phyloP scores from a whole-genome alignment of 768 basidiomycete genomes.

The Tricholoma terreum region DNA sequence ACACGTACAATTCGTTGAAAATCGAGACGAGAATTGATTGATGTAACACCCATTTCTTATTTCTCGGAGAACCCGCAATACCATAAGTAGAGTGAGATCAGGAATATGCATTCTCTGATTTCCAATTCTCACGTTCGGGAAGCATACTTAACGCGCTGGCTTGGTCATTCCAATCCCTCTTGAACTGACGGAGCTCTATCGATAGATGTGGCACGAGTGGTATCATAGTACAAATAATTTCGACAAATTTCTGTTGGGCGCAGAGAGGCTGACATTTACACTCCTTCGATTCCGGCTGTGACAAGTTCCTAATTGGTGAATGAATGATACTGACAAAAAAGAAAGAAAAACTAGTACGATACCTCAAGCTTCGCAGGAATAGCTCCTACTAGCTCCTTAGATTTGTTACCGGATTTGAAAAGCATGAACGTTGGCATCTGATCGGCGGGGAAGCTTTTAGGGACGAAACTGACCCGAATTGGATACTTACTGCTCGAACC shows the following conservation, averaged over 20 bases:
- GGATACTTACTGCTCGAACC: slow-evolving; percentile 53
- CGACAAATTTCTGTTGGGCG: neutral
- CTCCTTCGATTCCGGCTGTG: neutral
- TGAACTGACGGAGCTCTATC: neutral
- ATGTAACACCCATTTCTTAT: neutral
- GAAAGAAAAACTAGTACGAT: neutral
- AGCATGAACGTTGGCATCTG: slow-evolving; percentile 38
- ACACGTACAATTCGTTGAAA: neutral
- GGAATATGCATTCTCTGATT: no score
- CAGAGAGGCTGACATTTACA: neutral
- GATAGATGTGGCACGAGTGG: neutral
- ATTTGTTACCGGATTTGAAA: slow-evolving; percentile 26
- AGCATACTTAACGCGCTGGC: no score
- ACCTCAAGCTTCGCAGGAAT: slow-evolving; percentile 29
- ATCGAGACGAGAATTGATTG: neutral
- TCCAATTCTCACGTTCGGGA: no score
- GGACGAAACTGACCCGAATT: neutral
- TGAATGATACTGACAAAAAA: neutral
- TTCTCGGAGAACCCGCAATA: no score
- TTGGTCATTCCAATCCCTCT: no score
- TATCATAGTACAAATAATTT: neutral
- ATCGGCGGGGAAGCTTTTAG: neutral
- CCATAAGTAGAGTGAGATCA: no score
- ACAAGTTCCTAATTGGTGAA: neutral
- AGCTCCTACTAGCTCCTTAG: slow-evolving; percentile 38